Evolutionary conservation across 2,329 filamentous ascomycete genomes (phyloP).

Genomic region (Penicillium brevicompactum): DNA sequence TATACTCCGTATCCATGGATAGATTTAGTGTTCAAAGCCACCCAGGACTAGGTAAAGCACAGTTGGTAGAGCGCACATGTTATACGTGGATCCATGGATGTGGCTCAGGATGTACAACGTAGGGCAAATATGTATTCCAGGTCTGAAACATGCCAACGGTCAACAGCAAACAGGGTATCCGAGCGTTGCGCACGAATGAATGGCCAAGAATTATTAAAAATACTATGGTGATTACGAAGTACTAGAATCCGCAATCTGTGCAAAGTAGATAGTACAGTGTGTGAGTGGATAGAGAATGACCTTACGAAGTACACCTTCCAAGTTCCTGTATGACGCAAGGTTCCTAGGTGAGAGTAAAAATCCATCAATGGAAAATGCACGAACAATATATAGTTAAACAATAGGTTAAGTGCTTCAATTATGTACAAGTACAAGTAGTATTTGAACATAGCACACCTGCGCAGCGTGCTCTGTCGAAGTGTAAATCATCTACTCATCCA

Average conservation of each 20-base stretch:
- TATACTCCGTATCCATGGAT: background rate
- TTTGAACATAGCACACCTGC: too few relatives aligned
- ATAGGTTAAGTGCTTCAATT: too few relatives aligned
- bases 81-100: background rate
- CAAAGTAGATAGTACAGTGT: too few relatives aligned
- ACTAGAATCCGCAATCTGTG: too few relatives aligned
- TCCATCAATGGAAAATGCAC: too few relatives aligned
- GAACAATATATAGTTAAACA: too few relatives aligned
- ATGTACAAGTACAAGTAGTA: too few relatives aligned
- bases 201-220: background rate
- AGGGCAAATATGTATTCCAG: background rate
- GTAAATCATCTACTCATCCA: background rate
- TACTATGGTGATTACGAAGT: background rate
- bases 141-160: conserved; percentile 9
- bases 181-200: conserved; percentile 6
- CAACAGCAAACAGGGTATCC: conserved; percentile 2
- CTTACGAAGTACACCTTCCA: too few relatives aligned
- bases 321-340: too few relatives aligned
- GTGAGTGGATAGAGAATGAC: too few relatives aligned
- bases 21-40: background rate
- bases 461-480: background rate
- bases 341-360: too few relatives aligned
- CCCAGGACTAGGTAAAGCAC: background rate
- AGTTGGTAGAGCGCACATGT: background rate
- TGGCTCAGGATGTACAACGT: background rate